Conservation (phyloP, 1,284 basidiomycete genomes). For the Anthracocystis panici-leucophaei region DNA sequence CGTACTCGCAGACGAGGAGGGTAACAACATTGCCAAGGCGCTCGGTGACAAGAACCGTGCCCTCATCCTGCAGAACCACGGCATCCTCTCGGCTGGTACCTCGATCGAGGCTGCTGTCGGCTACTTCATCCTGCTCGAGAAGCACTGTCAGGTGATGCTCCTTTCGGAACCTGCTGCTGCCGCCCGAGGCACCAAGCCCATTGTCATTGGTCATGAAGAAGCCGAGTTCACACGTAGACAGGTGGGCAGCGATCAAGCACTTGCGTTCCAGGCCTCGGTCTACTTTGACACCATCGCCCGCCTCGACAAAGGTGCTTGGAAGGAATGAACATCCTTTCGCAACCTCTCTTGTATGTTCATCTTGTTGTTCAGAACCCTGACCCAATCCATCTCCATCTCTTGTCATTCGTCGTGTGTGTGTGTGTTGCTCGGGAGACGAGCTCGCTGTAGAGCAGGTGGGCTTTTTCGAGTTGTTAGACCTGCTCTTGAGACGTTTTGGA, state of each 20-base stretch:
- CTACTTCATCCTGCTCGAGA: slow-evolving; percentile 71
- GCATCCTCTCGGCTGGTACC: slow-evolving; percentile 73
- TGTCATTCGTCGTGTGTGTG: too few relatives aligned
- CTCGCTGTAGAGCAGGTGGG: too few relatives aligned
- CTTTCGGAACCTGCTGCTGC: slow-evolving; percentile 72
- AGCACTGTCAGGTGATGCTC: slow-evolving; percentile 74
- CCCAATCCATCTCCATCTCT: neutral
- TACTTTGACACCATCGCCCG: slow-evolving; percentile 61
- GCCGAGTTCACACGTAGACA: slow-evolving; percentile 59
- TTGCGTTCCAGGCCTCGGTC: slow-evolving; percentile 61
- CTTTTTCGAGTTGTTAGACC: too few relatives aligned
- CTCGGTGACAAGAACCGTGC: slow-evolving; percentile 73
- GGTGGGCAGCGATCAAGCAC: slow-evolving; percentile 54
- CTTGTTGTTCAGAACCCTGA: neutral
- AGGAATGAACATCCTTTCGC: slow-evolving; percentile 19
- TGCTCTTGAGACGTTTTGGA: too few relatives aligned
- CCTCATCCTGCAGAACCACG: slow-evolving; percentile 73
- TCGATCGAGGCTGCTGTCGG: slow-evolving; percentile 72
- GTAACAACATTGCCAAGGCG: slow-evolving; percentile 74
- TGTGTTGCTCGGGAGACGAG: too few relatives aligned
- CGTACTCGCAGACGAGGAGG: slow-evolving; percentile 76
- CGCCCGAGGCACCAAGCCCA: slow-evolving; percentile 51
- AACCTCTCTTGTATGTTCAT: neutral
- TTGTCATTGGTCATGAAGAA: slow-evolving; percentile 59
- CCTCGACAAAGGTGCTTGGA: slow-evolving; percentile 58